phyloP scores from a whole-genome alignment of 306 rosid genomes.

The Macrotyloma uniflorum region DNA sequence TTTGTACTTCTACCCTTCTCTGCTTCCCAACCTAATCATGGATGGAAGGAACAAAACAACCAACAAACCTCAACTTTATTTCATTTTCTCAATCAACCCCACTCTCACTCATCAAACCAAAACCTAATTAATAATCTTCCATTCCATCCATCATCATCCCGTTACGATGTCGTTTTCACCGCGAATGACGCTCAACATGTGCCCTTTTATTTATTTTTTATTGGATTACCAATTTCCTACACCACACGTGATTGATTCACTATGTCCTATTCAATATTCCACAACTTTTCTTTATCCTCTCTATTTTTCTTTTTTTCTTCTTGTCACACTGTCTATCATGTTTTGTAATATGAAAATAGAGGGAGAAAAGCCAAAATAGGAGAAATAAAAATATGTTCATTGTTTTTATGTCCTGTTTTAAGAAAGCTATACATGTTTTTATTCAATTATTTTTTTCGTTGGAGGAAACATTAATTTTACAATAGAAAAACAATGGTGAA shows the following conservation, averaged over 20 bases:
- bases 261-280: not conserved
- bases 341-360: no score
- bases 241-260: no score
- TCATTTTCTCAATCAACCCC: no score
- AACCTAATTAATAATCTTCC: not conserved
- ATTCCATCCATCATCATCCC: not conserved
- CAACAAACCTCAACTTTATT: not conserved
- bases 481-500: not conserved
- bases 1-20: no score
- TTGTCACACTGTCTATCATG: no score
- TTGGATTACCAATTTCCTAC: not conserved
- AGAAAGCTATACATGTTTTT: no score
- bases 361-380: no score
- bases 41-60: slow-evolving; percentile 1
- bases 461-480: not conserved
- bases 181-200: slow-evolving; percentile 15
- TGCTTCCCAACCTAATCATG: not conserved
- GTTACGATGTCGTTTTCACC: slow-evolving; percentile 34
- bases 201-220: not conserved
- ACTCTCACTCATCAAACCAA: not conserved
- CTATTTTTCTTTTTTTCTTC: not conserved
- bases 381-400: no score
- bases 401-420: no score
- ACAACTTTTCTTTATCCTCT: not conserved
- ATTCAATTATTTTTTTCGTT: no score